Conservation (phyloP, 1,139 yeast species). For the Protomyces arabidopsidicola region DNA sequence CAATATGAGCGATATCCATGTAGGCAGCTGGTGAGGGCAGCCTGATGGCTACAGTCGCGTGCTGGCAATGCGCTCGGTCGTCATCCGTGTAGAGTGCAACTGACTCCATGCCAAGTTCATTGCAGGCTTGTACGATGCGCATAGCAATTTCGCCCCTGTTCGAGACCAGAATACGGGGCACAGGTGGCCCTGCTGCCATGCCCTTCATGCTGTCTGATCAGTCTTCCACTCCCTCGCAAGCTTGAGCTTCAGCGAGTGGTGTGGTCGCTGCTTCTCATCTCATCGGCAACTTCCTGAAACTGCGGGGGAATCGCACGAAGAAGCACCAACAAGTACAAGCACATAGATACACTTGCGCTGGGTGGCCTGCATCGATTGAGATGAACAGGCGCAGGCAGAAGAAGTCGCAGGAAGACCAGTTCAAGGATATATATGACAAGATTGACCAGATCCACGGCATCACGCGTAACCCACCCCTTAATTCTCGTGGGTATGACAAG, state of each 20-base stretch:
- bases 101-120: conserved; percentile 92
- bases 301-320: not conserved
- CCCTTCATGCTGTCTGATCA: not conserved
- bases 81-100: conserved; percentile 97
- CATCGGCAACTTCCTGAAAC: not conserved
- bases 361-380: not conserved
- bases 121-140: conserved; percentile 80
- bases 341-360: not conserved
- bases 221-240: not conserved
- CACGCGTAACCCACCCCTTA: conserved; percentile 11
- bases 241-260: too few species aligned
- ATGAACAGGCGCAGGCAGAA: not conserved
- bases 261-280: not conserved
- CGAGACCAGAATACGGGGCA: conserved; percentile 65
- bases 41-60: conserved; percentile 71
- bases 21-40: conserved; percentile 83
- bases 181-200: not conserved
- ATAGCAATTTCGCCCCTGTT: conserved; percentile 98
- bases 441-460: conserved; percentile 9
- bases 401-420: not conserved
- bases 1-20: conserved; percentile 73
- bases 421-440: conserved; percentile 1
- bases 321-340: not conserved
- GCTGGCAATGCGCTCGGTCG: conserved; percentile 90
- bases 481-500: conserved; percentile 14